Evolutionary conservation across 2,329 filamentous ascomycete genomes (phyloP), one percentile per base, ranked within the genome.

Genomic region (Cladosporium colombiae): DNA sequence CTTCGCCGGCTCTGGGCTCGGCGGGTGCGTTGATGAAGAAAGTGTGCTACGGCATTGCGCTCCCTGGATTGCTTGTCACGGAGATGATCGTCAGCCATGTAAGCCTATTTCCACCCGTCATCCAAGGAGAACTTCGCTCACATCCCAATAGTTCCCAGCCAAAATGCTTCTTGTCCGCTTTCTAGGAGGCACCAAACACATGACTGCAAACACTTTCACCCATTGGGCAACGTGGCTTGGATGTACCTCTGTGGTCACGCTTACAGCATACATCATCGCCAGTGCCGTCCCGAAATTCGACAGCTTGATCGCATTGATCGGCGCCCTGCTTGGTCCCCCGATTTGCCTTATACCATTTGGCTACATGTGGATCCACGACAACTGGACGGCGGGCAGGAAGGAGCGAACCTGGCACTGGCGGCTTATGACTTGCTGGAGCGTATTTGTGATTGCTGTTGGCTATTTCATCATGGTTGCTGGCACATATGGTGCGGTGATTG

Each of bases 21-120:
- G 87, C 87, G 0, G 87, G 87, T 10, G 78, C 79, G 6, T 82
- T 80, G 0, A 79, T 89, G 68, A 88, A 89, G 77, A 88, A 86
- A 74, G 81, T 89, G 0, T 77, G 85, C 0, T 89, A 89, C 70
- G 87, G 86, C 2, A 79, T 89, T 52, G 87, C 81, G 4, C 72
- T 88, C 10, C 78, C 83, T 5, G 85, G 85, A 1, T 78, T 89
- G 3, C 75, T 85, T 35, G 82, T 88, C 21, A 56, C 61, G 10
- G 27, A 25, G 18, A 63, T 56, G 61, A 56, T 63, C 4, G 61
- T 53, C 21, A 29, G 35, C 35, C 61, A 63, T 35, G 61, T 63
- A 23, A 63, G 61, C 49, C 29, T 13, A 11, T 1, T 18, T 3
- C 29, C 23, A 13, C 21, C 14, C 7, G 21, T 21, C 13, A 10